A percentile compares a stretch with the other conserved stretches of the same genome.
Conservation (phyloP, 1,139 yeast species). For the Wickerhamiella pararugosa region DNA sequence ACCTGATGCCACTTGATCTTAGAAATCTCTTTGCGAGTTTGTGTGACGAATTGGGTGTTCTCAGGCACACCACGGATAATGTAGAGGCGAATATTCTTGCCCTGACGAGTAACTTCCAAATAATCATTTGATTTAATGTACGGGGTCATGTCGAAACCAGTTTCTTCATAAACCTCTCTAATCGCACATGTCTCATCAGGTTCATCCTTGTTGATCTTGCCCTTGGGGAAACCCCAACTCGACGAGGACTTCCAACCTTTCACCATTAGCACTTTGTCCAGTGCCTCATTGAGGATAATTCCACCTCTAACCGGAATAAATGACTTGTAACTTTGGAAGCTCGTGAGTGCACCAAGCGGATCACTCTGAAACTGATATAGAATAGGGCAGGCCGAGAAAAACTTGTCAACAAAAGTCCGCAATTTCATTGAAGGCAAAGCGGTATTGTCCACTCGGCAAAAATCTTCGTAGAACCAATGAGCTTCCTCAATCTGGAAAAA, state of each 20-base stretch:
- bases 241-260: conserved; percentile 70
- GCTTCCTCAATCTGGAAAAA: conserved; percentile 96
- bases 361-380: conserved; percentile 25
- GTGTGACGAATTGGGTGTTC: conserved; percentile 55
- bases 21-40: conserved; percentile 70
- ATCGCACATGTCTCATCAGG: conserved; percentile 80
- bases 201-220: conserved; percentile 90
- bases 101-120: conserved; percentile 66
- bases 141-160: conserved; percentile 73
- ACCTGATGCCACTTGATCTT: conserved; percentile 50
- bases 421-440: conserved; percentile 64
- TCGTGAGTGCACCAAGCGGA: conserved; percentile 17
- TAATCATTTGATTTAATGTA: conserved; percentile 54
- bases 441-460: conserved; percentile 59
- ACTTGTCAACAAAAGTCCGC: conserved; percentile 57
- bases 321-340: conserved; percentile 69
- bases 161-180: conserved; percentile 91
- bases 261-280: conserved; percentile 63
- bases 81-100: conserved; percentile 77
- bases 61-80: conserved; percentile 70
- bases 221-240: conserved; percentile 89
- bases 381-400: conserved; percentile 68
- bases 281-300: conserved; percentile 59
- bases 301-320: conserved; percentile 95
- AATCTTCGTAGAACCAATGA: conserved; percentile 94